Percentiles rank a stretch among this genome's conserved stretches.
Evolutionary conservation across 371 early-diverging fungal species (phyloP).

Genomic region (Lichtheimia ramosa): DNA sequence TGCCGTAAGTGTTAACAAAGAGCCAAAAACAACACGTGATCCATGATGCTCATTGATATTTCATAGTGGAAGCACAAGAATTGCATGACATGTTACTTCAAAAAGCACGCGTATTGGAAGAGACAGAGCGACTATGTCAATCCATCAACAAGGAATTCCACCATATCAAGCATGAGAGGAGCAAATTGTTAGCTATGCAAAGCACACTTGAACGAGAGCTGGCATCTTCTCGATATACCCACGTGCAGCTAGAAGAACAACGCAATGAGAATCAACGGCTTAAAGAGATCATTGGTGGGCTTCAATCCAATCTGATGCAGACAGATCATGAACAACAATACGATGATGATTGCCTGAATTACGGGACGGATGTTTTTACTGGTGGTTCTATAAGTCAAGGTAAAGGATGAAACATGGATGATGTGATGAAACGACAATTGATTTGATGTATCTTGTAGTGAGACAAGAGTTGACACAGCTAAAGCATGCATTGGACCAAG

Average conservation of each 20-base stretch:
- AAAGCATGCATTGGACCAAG: slow-evolving; percentile 29
- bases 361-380: background rate
- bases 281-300: slow-evolving; percentile 45
- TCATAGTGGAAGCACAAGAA: slow-evolving; percentile 47
- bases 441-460: slow-evolving; percentile 9
- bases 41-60: no score
- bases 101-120: slow-evolving; percentile 41
- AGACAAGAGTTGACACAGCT: slow-evolving; percentile 25
- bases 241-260: slow-evolving; percentile 48
- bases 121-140: slow-evolving; percentile 30
- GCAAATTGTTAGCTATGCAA: slow-evolving; percentile 35
- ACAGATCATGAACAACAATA: no score
- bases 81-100: slow-evolving; percentile 41
- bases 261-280: slow-evolving; percentile 48
- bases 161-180: slow-evolving; percentile 37
- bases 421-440: no score
- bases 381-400: slow-evolving; percentile 39
- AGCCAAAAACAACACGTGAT: no score
- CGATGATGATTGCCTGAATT: no score
- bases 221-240: slow-evolving; percentile 39
- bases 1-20: slow-evolving; percentile 36
- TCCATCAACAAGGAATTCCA: slow-evolving; percentile 37
- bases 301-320: slow-evolving; percentile 34
- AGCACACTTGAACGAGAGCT: slow-evolving; percentile 38
- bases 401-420: background rate